These are phyloP conservation scores for Hanseniaspora uvarum DNA, from an alignment of 1,139 yeast species.

Conservation along the genomic window DNA sequence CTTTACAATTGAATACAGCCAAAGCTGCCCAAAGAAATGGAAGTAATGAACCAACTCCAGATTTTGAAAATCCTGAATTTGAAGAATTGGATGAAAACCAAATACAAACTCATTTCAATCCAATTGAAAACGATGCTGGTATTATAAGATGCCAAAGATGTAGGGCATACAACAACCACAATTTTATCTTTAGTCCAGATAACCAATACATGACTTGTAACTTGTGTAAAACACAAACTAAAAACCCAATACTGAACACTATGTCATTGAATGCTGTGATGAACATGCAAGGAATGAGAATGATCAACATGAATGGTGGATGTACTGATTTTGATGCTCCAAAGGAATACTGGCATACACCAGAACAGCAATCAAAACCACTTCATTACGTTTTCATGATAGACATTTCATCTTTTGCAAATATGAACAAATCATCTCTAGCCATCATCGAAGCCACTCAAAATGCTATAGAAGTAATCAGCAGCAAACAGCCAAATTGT, in stretches of 20 bases:
- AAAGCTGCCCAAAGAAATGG: constrained; percentile 24
- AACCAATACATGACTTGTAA: constrained; percentile 63
- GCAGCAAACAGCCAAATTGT: constrained; percentile 34
- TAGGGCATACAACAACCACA: constrained; percentile 79
- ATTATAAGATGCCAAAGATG: constrained; percentile 90
- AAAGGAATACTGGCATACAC: constrained; percentile 50
- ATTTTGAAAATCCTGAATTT: constrained; percentile 1
- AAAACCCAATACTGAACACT: constrained; percentile 41
- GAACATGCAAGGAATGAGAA: constrained; percentile 39
- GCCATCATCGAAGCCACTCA: constrained; percentile 68
- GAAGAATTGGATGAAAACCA: constrained; percentile 12
- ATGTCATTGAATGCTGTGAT: constrained; percentile 49
- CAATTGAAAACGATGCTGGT: constrained; percentile 35
- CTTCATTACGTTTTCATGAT: constrained; percentile 68
- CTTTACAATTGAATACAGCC: constrained; percentile 18
- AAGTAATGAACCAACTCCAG: not conserved
- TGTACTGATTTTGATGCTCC: constrained; percentile 83
- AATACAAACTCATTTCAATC: constrained; percentile 32
- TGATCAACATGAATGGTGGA: constrained; percentile 70
- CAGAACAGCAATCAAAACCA: constrained; percentile 36
- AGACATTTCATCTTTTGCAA: constrained; percentile 60
- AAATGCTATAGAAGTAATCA: constrained; percentile 32
- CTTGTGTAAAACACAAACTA: constrained; percentile 71
- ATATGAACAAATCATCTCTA: constrained; percentile 45
- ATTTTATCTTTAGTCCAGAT: constrained; percentile 57